Evolutionary conservation across 2,329 filamentous ascomycete genomes (phyloP).

Genomic region (Fusarium equiseti): DNA sequence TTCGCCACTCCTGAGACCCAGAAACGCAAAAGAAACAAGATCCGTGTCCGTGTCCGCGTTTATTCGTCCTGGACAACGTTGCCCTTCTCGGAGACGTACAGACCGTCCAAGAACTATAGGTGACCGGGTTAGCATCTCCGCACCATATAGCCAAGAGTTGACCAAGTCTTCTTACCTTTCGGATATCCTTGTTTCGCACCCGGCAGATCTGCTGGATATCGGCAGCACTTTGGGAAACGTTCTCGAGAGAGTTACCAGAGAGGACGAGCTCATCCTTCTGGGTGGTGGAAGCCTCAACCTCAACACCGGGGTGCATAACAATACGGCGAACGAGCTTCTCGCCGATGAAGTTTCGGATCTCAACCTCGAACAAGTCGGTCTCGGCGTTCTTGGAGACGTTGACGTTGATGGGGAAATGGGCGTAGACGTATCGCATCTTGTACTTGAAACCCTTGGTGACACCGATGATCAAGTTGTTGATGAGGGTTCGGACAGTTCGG

Average conservation of each 20-base stretch:
- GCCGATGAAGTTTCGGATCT: conserved; percentile 99
- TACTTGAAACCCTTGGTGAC: conserved; percentile 99
- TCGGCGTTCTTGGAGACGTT: conserved; percentile 97
- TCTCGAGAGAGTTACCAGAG: conserved; percentile 93
- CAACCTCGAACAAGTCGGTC: conserved; percentile 88
- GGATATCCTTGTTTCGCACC: conserved; percentile 99
- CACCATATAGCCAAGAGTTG: not conserved
- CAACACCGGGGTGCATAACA: conserved; percentile 88
- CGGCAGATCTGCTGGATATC: conserved; percentile 99
- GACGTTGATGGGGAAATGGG: conserved; percentile 99
- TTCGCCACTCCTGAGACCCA: conserved; percentile 73
- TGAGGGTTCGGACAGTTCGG: conserved; percentile 96
- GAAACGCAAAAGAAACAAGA: conserved; percentile 69
- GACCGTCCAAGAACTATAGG: conserved; percentile 94
- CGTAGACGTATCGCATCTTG: conserved; percentile 99
- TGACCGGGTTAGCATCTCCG: conserved; percentile 41
- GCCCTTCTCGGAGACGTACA: conserved; percentile 99
- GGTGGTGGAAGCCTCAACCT: conserved; percentile 88
- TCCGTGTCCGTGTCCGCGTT: conserved; percentile 55
- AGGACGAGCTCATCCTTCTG: conserved; percentile 98
- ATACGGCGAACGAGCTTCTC: conserved; percentile 99
- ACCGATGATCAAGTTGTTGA: conserved; percentile 98
- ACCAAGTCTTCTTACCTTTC: conserved; percentile 75
- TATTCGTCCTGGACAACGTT: conserved; percentile 88
- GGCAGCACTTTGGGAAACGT: conserved; percentile 96